Evolutionary conservation across 208 protist species (phyloP), one percentile per base, ranked within the genome.

Genomic region (Trypanosoma caninum): DNA sequence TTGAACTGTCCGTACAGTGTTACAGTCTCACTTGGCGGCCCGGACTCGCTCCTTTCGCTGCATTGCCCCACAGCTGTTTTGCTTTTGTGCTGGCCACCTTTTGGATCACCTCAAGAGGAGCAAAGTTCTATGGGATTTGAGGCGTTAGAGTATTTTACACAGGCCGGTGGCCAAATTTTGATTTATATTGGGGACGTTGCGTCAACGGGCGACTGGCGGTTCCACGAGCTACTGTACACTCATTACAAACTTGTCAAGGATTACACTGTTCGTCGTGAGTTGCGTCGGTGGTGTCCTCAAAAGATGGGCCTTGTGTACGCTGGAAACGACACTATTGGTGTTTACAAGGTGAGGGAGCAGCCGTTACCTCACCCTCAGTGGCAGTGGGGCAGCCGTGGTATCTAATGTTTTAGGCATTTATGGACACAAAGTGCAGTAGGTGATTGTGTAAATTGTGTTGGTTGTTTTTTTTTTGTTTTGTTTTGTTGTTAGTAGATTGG

Each of bases 121-220:
- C 84, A 93, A 66, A 91, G 80, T 58, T 93, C 89, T 33, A 96
- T 96, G 89, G 84, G 71, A n/a, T 92, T 89, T 59, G 89, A 96
- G 77, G 72, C 89, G 10, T 74, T 96, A 7, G 75, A 91, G 70
- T 91, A 92, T 74, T 96, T 83, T 40, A 89, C 70, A 16, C 73
- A 87, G 14, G 57, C 70, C n/a, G 84, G 84, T 14, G 89, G 89
- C 8, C 34, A 72, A 18, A 46, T 87, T 16, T 59, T 96, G 42
- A 95, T 96, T 45, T 96, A 92, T 72, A 80, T 96, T 59, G 89
- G 89, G 16, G 89, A 96, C 60, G 78, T 86, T 28, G 75, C 83
- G 44, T 89, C 86, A 13, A 92, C 87, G 1, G 89, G 89, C 0
- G 89, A 96, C 66, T 93, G 86, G 87, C 79, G 89, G 9, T 90